Evolutionary conservation across 1,284 basidiomycete genomes (phyloP), one percentile per base, ranked within the genome.

Genomic region (Ganoderma leucocontextum): DNA sequence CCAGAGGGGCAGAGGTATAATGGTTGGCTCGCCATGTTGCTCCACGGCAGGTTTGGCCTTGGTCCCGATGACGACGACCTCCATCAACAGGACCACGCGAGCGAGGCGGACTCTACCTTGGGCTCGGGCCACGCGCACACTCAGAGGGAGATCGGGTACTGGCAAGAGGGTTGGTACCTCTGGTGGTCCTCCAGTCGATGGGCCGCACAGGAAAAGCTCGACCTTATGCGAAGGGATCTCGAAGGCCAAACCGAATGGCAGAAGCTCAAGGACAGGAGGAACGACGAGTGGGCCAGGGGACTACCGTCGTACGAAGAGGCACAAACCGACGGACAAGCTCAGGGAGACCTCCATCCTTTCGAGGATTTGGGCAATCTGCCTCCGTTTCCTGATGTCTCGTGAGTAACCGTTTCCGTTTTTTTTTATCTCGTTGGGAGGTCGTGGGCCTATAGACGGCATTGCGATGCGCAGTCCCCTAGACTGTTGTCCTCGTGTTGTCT

Each of bases 161-260:
- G 92, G 92, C 83, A 91, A 64, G 87, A 90, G 74, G 91, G 92
- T 1, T 90, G 86, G 85, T 94, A 94, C 75, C 72, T 94, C 49
- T 93, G 91, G 91, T 84, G 85, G 60, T 86, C 86, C 33, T 83
- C 83, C 67, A 87, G 83, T 63, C 82, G 83, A 47, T 83, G 82
- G 78, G 86, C 84, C 13, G 82, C 85, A 13, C 82, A 86, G 72
- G 86, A 90, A 75, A 89, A 87, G 74, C 77, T 89, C 64, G 79
- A 85, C 33, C 81, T 84, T 64, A 92, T 93, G 91, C 82, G 81
- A 74, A 75, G 82, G 62, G 85, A 85, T 70, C 79, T 93, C 53
- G 82, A 83, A 68, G 78, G 76, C 25, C 89, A 91, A 77, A 81
- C 83, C 44, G 74, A 79, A 53, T 80, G 82, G 76, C 78, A 83